These are phyloP conservation scores for Quercus tomentella DNA, from an alignment of 331 rosid species.

Conservation along the genomic window DNA sequence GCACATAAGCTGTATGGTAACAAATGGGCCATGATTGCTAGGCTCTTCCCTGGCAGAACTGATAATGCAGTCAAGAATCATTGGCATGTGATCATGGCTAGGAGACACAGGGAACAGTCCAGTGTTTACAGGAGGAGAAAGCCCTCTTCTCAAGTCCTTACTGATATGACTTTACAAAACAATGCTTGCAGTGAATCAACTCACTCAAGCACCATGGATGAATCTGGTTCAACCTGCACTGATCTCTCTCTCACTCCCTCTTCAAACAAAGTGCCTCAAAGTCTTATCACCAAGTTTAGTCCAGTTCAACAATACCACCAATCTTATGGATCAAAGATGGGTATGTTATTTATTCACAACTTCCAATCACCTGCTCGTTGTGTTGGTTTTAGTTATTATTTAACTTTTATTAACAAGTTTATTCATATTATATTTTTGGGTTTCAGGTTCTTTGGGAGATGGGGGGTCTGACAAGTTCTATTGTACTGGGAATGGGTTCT, in stretches of 20 bases:
- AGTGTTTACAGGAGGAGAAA: conserved; percentile 51
- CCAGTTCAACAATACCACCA: conserved; percentile 20
- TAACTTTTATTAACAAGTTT: too few relatives aligned
- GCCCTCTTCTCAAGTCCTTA: conserved; percentile 13
- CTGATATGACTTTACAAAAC: conserved; percentile 31
- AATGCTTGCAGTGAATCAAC: conserved; percentile 54
- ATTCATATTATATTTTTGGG: neutral
- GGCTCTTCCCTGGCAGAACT: conserved; percentile 75
- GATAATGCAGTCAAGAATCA: conserved; percentile 88
- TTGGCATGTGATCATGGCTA: conserved; percentile 80
- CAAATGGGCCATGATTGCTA: conserved; percentile 81
- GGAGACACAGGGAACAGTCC: conserved; percentile 57
- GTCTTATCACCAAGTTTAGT: conserved; percentile 1
- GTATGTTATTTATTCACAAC: conserved; percentile 22
- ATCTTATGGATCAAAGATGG: conserved; percentile 22
- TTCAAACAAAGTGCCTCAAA: conserved; percentile 18
- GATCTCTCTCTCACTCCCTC: conserved; percentile 52
- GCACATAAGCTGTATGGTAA: conserved; percentile 62
- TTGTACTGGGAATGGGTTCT: conserved; percentile 13
- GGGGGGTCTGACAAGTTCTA: conserved; percentile 26
- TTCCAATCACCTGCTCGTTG: neutral
- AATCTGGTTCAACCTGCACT: conserved; percentile 60
- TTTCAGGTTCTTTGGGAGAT: conserved; percentile 28
- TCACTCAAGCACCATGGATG: conserved; percentile 47
- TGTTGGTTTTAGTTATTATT: too few relatives aligned